Conservation (phyloP, 1,139 yeast genomes). For the Spencermartinsiella ligniputridi region DNA sequence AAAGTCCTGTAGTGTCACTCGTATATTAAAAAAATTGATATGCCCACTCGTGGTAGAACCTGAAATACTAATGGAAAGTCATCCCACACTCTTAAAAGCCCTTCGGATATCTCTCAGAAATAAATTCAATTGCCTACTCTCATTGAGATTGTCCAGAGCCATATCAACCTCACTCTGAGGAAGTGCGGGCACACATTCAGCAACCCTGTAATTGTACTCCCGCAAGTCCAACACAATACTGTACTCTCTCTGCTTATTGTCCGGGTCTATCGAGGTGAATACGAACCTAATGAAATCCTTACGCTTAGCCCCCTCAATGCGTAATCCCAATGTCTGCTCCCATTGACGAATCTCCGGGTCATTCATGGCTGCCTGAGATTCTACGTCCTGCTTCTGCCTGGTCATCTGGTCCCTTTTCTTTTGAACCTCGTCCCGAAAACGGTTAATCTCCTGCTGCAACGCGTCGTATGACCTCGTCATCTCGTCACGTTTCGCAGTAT, state of each 20-base stretch:
- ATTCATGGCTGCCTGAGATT: conserved; percentile 25
- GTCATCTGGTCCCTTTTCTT: conserved; percentile 16
- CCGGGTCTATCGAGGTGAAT: conserved; percentile 28
- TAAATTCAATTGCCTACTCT: conserved; percentile 18
- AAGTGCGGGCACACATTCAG: conserved; percentile 17
- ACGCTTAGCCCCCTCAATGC: conserved; percentile 25
- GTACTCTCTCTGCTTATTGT: conserved; percentile 24
- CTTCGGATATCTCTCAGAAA: conserved; percentile 24
- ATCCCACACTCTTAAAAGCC: conserved; percentile 18
- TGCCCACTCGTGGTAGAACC: too few species aligned
- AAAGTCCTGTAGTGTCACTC: too few species aligned
- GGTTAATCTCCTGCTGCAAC: conserved; percentile 17
- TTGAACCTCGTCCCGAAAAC: conserved; percentile 14
- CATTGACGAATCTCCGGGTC: conserved; percentile 30
- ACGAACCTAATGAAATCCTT: conserved; percentile 29
- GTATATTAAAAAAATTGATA: too few species aligned
- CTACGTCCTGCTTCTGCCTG: conserved; percentile 19
- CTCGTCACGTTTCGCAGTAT: conserved; percentile 21
- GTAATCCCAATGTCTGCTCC: conserved; percentile 30
- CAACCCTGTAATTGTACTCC: conserved; percentile 22
- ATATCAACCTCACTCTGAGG: conserved; percentile 13
- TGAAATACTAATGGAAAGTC: too few species aligned
- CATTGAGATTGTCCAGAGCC: conserved; percentile 18
- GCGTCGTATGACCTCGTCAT: conserved; percentile 17
- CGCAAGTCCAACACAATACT: conserved; percentile 27